These are phyloP conservation scores for Colletotrichum siamense DNA, from an alignment of 2,329 filamentous ascomycete genomes.

Conservation along the genomic window DNA sequence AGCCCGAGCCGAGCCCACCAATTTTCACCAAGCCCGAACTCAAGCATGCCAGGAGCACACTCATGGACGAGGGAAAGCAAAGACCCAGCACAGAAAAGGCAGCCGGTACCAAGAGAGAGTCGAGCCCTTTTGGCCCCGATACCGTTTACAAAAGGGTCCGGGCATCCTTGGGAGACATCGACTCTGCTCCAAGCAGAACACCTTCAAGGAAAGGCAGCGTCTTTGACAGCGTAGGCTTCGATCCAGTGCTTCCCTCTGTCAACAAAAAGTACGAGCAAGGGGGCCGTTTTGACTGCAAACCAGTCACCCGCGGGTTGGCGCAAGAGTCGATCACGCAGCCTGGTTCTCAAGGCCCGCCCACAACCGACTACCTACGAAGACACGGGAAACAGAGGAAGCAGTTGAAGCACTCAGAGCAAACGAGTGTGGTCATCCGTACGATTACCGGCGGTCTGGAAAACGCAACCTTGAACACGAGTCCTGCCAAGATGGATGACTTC, in stretches of 20 bases:
- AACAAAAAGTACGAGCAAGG: constrained; percentile 65
- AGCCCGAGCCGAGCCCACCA: constrained; percentile 21
- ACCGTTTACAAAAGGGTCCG: constrained; percentile 64
- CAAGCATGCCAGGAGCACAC: constrained; percentile 61
- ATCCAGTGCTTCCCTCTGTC: constrained; percentile 56
- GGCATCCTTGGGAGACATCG: constrained; percentile 45
- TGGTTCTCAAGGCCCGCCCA: constrained; percentile 43
- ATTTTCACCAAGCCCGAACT: constrained; percentile 66
- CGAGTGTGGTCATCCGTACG: constrained; percentile 40
- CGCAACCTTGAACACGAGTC: constrained; percentile 41
- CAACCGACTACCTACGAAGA: constrained; percentile 53
- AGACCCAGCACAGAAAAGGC: constrained; percentile 24
- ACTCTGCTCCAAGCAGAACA: constrained; percentile 23
- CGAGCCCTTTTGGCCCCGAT: constrained; percentile 63
- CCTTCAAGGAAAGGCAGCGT: constrained; percentile 47
- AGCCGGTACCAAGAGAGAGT: constrained; percentile 50
- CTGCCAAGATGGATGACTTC: constrained; percentile 42
- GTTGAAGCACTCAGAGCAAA: constrained; percentile 28
- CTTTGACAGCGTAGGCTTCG: constrained; percentile 62
- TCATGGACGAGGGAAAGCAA: constrained; percentile 46
- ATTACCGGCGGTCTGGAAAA: constrained; percentile 39
- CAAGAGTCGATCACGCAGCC: constrained; percentile 31
- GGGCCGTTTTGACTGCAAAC: constrained; percentile 56
- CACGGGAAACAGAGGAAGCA: constrained; percentile 48
- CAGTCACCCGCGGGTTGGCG: constrained; percentile 31